phyloP scores from a whole-genome alignment of 495 filamentous ascomycete species.

The Penicillium diatomitis region DNA sequence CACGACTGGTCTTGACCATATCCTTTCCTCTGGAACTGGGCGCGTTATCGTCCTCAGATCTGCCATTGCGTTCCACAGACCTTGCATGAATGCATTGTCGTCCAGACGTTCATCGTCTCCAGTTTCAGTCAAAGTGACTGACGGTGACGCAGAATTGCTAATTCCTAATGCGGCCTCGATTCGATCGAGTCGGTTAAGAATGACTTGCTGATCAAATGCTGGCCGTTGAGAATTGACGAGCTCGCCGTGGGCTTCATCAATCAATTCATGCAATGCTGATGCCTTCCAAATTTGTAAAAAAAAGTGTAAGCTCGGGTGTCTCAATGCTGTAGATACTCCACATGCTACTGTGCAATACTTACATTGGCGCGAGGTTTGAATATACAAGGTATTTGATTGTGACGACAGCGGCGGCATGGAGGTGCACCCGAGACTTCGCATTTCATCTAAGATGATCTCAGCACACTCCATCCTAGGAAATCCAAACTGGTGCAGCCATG shows the following conservation, averaged over 20 bases:
- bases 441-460: conserved; percentile 21
- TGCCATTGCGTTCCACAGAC: conserved; percentile 21
- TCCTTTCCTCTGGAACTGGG: conserved; percentile 15
- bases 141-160: conserved; percentile 1
- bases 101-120: neutral
- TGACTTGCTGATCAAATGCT: conserved; percentile 14
- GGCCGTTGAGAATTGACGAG: neutral
- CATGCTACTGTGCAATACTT: neutral
- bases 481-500: neutral
- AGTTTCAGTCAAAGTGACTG: neutral
- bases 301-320: neutral
- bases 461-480: too few species aligned
- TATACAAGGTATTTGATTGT: conserved; percentile 24
- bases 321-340: too few species aligned
- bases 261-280: conserved; percentile 19
- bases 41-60: conserved; percentile 23
- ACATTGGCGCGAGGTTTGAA: conserved; percentile 37
- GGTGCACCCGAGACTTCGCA: conserved; percentile 30
- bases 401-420: conserved; percentile 29
- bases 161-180: conserved; percentile 31
- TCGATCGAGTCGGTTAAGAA: conserved; percentile 27
- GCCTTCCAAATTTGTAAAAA: conserved; percentile 15
- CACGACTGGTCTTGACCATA: conserved; percentile 26
- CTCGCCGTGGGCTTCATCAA: conserved; percentile 6
- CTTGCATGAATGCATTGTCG: conserved; percentile 2